phyloP scores from a whole-genome alignment of 345 rosid genomes.

The Raphanus raphanistrum region DNA sequence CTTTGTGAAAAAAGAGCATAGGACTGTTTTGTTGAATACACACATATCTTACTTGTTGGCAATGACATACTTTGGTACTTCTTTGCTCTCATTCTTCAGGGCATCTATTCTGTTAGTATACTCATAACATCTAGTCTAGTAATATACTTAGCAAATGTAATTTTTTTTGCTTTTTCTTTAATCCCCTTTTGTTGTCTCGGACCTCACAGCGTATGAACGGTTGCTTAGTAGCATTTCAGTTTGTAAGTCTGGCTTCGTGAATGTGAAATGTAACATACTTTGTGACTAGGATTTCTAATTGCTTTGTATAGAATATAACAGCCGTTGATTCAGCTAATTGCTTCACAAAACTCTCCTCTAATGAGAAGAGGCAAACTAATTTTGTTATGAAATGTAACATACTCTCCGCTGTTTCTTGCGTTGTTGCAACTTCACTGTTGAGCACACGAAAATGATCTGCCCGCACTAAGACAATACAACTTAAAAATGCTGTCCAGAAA shows the following conservation, averaged over 20 bases:
- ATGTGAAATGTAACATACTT: neutral
- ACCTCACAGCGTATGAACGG: conserved; percentile 10
- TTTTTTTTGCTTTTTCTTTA: neutral
- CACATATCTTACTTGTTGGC: neutral
- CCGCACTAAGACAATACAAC: neutral
- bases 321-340: neutral
- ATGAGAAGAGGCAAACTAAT: neutral
- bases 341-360: conserved; percentile 12
- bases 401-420: neutral
- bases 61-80: neutral
- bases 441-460: conserved; percentile 3
- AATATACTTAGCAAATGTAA: conserved; percentile 3
- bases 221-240: conserved; percentile 10
- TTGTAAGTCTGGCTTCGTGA: conserved; percentile 18
- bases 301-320: conserved; percentile 10
- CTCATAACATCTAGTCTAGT: neutral
- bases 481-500: neutral
- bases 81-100: neutral
- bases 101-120: neutral
- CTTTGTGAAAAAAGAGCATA: neutral
- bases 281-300: conserved; percentile 13
- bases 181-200: conserved; percentile 7
- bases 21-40: conserved; percentile 7
- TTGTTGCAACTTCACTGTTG: neutral
- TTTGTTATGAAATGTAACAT: no score